phyloP scores from a whole-genome alignment of 2,329 filamentous ascomycete genomes.

The Triangularia verruculosa region DNA sequence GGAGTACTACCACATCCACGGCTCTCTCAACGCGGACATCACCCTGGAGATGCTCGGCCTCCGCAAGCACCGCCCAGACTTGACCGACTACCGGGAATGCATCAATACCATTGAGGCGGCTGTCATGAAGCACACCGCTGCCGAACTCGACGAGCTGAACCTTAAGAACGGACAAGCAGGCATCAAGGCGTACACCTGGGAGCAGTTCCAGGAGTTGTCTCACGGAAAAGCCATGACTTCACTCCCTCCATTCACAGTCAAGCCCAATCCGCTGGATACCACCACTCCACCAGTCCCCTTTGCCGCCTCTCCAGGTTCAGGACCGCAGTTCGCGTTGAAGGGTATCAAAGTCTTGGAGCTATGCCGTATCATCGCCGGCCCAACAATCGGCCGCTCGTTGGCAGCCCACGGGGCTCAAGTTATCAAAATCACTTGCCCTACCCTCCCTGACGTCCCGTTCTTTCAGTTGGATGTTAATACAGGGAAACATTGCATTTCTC shows the following conservation, averaged over 20 bases:
- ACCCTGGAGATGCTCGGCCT: slow-evolving; percentile 69
- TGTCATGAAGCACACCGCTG: slow-evolving; percentile 51
- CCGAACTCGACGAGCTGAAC: slow-evolving; percentile 59
- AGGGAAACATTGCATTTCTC: slow-evolving; percentile 63
- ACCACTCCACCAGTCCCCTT: slow-evolving; percentile 48
- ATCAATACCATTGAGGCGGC: slow-evolving; percentile 58
- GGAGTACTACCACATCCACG: slow-evolving; percentile 74
- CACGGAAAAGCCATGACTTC: slow-evolving; percentile 45
- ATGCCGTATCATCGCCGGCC: slow-evolving; percentile 72
- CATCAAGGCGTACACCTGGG: slow-evolving; percentile 55
- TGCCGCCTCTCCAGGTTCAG: slow-evolving; percentile 19
- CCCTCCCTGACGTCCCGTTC: slow-evolving; percentile 68
- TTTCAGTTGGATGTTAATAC: slow-evolving; percentile 72
- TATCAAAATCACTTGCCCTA: slow-evolving; percentile 65
- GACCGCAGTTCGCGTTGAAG: slow-evolving; percentile 38
- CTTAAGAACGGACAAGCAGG: slow-evolving; percentile 56
- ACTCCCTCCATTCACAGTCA: slow-evolving; percentile 49
- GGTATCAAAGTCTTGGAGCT: slow-evolving; percentile 73
- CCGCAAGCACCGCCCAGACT: slow-evolving; percentile 56
- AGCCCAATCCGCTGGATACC: slow-evolving; percentile 42
- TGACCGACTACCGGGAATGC: slow-evolving; percentile 59
- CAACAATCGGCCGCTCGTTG: slow-evolving; percentile 67
- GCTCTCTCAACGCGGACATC: slow-evolving; percentile 67
- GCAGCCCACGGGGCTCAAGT: slow-evolving; percentile 75
- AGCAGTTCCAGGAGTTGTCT: slow-evolving; percentile 56